These are phyloP conservation scores for Trichoderma koningiopsis DNA, from an alignment of 2,329 filamentous ascomycete genomes.

Conservation along the genomic window DNA sequence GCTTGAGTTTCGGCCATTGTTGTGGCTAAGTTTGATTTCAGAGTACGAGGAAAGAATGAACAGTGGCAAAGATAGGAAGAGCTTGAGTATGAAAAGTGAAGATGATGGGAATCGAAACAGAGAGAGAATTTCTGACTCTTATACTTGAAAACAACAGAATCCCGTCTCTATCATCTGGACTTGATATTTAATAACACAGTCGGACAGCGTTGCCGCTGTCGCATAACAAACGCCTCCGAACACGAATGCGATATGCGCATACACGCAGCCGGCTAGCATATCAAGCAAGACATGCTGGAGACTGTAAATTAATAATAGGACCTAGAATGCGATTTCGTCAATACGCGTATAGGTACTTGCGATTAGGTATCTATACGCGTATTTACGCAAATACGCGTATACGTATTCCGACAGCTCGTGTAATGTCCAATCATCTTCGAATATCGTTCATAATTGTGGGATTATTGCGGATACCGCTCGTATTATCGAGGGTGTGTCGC, in stretches of 20 bases:
- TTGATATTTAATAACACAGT: not conserved
- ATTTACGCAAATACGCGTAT: not conserved
- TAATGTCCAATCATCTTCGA: not conserved
- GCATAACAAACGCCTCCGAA: slow-evolving; percentile 1
- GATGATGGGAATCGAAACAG: not conserved
- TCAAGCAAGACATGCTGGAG: too few species aligned
- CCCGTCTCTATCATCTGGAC: not conserved
- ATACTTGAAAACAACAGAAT: not conserved
- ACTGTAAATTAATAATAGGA: too few species aligned
- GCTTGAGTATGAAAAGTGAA: not conserved
- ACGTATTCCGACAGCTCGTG: not conserved
- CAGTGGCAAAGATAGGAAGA: not conserved
- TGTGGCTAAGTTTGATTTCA: not conserved
- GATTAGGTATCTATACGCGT: too few species aligned
- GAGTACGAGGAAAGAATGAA: not conserved
- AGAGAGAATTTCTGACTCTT: not conserved
- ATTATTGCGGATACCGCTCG: not conserved
- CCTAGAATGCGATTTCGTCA: too few species aligned
- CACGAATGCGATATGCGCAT: slow-evolving; percentile 13
- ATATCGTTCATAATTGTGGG: not conserved
- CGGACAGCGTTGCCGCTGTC: not conserved
- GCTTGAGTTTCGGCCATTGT: slow-evolving; percentile 27
- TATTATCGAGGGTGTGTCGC: not conserved
- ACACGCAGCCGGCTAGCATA: too few species aligned
- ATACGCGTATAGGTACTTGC: too few species aligned